phyloP scores from a whole-genome alignment of 208 protist genomes.

The Herpetomonas muscarum region DNA sequence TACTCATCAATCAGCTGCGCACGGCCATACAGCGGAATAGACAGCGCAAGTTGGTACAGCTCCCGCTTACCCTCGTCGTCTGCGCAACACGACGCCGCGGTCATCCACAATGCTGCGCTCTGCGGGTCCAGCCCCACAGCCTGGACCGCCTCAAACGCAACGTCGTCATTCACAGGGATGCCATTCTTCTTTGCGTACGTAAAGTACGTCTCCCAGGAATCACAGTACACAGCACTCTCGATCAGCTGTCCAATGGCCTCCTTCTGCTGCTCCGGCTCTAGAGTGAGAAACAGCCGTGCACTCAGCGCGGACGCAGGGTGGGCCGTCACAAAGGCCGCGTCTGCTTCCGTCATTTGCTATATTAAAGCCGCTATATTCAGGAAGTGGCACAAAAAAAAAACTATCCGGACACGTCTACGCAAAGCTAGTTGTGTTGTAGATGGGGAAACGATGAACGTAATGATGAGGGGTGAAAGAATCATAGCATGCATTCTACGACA shows the following conservation, averaged over 20 bases:
- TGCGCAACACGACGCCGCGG: constrained; percentile 26
- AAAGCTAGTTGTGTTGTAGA: constrained; percentile 2
- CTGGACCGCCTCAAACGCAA: constrained; percentile 60
- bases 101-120: constrained; percentile 69
- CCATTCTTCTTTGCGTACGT: constrained; percentile 40
- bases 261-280: constrained; percentile 47
- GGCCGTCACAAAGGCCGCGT: constrained; percentile 19
- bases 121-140: constrained; percentile 68
- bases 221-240: constrained; percentile 61
- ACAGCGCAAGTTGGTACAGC: constrained; percentile 67
- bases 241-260: constrained; percentile 51
- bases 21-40: constrained; percentile 58
- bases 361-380: no score
- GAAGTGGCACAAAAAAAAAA: no score
- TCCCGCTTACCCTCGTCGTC: constrained; percentile 35
- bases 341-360: no score
- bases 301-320: constrained; percentile 54
- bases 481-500: constrained; percentile 12
- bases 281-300: constrained; percentile 33
- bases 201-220: constrained; percentile 82
- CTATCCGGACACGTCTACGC: no score
- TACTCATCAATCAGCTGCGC: constrained; percentile 41
- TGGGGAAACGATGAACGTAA: constrained; percentile 10
- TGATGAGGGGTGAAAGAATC: constrained; percentile 6
- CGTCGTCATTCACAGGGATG: constrained; percentile 46